These are phyloP conservation scores for Wallacemonas sp. DNA, from an alignment of 208 protist genomes.

Conservation along the genomic window DNA sequence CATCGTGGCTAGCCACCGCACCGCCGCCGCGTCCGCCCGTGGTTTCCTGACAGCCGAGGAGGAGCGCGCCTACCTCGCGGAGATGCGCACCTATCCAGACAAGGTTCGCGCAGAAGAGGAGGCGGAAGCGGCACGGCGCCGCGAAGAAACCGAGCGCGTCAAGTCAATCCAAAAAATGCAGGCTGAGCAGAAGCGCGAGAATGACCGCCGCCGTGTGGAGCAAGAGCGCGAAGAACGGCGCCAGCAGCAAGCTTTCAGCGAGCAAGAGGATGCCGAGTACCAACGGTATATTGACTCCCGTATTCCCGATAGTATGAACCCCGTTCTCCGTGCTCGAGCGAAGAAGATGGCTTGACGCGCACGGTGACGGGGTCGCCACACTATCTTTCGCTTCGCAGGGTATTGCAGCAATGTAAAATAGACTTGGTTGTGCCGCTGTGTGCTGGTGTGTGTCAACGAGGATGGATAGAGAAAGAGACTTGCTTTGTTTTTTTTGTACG, in stretches of 20 bases:
- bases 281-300: constrained; percentile 57
- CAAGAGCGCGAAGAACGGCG: constrained; percentile 32
- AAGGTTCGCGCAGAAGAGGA: constrained; percentile 38
- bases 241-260: constrained; percentile 26
- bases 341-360: constrained; percentile 36
- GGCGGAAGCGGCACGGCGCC: constrained; percentile 27
- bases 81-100: constrained; percentile 62
- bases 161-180: constrained; percentile 59
- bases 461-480: no score
- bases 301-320: constrained; percentile 61
- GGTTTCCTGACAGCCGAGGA: constrained; percentile 70
- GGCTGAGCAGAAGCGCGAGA: constrained; percentile 63
- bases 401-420: no score
- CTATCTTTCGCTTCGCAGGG: no score
- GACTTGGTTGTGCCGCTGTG: no score
- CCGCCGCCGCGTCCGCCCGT: constrained; percentile 35
- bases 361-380: neutral
- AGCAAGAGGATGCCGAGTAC: constrained; percentile 57
- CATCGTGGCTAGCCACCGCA: constrained; percentile 3
- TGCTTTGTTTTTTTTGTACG: no score
- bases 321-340: constrained; percentile 44
- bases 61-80: constrained; percentile 49
- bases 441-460: no score
- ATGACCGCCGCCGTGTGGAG: constrained; percentile 35
- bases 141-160: constrained; percentile 36